Evolutionary conservation across 805 yeast genomes (phyloP), one percentile per base, ranked within the genome.

Genomic region (Candida andamanensis): DNA sequence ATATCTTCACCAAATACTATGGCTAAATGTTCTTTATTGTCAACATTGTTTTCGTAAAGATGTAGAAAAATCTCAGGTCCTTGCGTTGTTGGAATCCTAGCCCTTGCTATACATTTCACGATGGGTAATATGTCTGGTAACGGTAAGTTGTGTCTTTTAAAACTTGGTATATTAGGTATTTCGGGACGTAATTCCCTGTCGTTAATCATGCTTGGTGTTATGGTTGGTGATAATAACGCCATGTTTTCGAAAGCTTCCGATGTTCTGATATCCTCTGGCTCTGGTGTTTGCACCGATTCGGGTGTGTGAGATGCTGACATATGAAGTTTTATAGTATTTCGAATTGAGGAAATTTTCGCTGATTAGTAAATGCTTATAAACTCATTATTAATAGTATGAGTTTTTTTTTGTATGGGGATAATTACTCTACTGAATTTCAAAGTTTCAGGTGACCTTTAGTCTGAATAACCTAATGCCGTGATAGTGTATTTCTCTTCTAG

Each of bases 21-120:
- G 5, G 98, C 98, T 48, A 92, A 62, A 59, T 92, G 99, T 58
- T 92, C 99, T 55, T 92, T 92, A 30, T 77, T 68, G 58, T 92
- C 99, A 34, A 81, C 61, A 50, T 86, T 77, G 54, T 92, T 92
- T 29, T 82, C 71, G 59, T 92, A 92, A 21, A 92, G 59, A 60
- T 92, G 98, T 35, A 92, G 64, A 48, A 87, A 92, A 31, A 90
- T 87, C 52, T 92, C 98, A 1, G 94, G 87, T 3, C 97, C 97
- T 33, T 79, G 78, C 1, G 95, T 87, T 3, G 99, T 92, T 30
- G 98, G 98, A 34, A 92, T 90, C 38, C 99, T 69, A 2, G 98
- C 98, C 33, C 98, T 69, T 4, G 95, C 95, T 32, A 86, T 74
- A 56, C 98, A 92, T 48, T 74, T 72, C 9, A 92, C 97, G 16